Percentiles rank a stretch among this genome's conserved stretches.
phyloP scores from a whole-genome alignment of 2,329 filamentous ascomycete genomes.

The Ophiostoma tasmaniense region DNA sequence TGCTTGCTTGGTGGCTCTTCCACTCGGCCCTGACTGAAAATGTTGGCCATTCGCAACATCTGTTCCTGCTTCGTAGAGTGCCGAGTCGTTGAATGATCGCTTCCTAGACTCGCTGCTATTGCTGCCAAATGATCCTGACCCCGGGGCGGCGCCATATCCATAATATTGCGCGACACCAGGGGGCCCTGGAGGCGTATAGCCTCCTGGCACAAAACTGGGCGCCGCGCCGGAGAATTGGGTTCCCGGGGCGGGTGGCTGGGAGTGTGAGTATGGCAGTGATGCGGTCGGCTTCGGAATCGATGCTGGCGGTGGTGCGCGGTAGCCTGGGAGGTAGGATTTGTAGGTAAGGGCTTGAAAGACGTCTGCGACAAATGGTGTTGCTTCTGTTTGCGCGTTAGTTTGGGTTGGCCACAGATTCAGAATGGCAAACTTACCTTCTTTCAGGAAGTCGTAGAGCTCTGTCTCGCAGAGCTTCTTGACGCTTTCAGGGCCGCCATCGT shows the following conservation, averaged over 20 bases:
- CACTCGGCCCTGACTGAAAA: conserved; percentile 23
- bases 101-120: conserved; percentile 35
- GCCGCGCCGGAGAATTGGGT: not conserved
- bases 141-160: not conserved
- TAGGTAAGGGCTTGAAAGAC: conserved; percentile 58
- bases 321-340: conserved; percentile 43
- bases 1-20: conserved; percentile 50
- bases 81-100: conserved; percentile 44
- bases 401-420: not conserved
- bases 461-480: conserved; percentile 60
- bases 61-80: not conserved
- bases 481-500: conserved; percentile 56
- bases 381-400: conserved; percentile 33
- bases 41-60: conserved; percentile 27
- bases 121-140: not conserved
- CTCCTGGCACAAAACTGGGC: not conserved
- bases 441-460: conserved; percentile 67
- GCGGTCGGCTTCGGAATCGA: not conserved
- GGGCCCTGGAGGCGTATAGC: not conserved
- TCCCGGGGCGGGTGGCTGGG: not conserved
- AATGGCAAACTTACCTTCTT: conserved; percentile 43
- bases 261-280: not conserved
- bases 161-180: not conserved
- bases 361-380: conserved; percentile 58
- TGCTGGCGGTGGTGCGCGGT: not conserved